Conservation (phyloP, 1,284 basidiomycete genomes). For the Sutorius eximius region DNA sequence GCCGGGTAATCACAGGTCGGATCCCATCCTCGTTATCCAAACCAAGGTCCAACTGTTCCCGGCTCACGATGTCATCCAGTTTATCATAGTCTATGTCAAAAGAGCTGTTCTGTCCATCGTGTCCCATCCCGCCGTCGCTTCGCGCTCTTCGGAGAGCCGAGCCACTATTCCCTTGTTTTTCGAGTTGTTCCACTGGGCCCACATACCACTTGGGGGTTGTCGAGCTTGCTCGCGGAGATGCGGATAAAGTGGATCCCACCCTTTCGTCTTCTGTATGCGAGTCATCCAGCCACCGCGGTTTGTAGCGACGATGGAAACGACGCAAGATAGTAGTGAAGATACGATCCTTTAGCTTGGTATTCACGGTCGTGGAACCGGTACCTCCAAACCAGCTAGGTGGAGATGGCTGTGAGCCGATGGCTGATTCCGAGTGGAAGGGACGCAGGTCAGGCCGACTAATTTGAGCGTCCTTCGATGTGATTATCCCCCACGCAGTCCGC, state of each 20-base stretch:
- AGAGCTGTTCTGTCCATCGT: constrained; percentile 33
- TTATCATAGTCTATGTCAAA: constrained; percentile 52
- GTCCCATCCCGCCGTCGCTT: constrained; percentile 54
- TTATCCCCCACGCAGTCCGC: constrained; percentile 25
- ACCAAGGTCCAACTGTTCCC: constrained; percentile 22
- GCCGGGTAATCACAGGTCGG: constrained; percentile 39
- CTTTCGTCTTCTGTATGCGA: constrained; percentile 43
- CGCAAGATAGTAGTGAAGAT: constrained; percentile 86
- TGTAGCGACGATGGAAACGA: constrained; percentile 57
- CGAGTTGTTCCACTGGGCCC: constrained; percentile 39
- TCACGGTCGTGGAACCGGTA: constrained; percentile 88
- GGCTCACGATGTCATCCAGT: constrained; percentile 28
- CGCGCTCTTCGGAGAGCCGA: constrained; percentile 56
- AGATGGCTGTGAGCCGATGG: constrained; percentile 32
- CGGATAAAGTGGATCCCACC: constrained; percentile 37
- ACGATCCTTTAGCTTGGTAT: constrained; percentile 90
- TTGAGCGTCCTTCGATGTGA: constrained; percentile 36
- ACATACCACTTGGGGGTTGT: constrained; percentile 38
- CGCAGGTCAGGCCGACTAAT: constrained; percentile 35
- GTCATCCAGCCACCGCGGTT: constrained; percentile 38
- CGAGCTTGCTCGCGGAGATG: constrained; percentile 39
- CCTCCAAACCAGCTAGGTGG: constrained; percentile 70
- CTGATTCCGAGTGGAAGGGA: constrained; percentile 41
- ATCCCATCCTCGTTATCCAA: constrained; percentile 20
- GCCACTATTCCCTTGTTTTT: constrained; percentile 35